These are phyloP conservation scores for Pichia cactophila DNA, from an alignment of 1,139 yeast species.

Conservation along the genomic window DNA sequence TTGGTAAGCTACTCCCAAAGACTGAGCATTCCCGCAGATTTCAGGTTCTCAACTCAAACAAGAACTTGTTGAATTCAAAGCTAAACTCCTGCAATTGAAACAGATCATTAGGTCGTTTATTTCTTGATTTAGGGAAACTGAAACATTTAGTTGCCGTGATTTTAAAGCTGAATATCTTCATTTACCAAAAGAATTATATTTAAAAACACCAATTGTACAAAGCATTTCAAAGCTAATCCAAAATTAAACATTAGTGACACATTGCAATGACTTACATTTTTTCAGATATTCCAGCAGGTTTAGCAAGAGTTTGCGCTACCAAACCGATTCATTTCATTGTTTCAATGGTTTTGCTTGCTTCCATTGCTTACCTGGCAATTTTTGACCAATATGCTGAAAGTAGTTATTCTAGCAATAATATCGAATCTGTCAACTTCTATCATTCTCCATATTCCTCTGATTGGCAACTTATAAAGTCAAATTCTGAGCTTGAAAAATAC, in stretches of 20 bases:
- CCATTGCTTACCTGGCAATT: slow-evolving; percentile 73
- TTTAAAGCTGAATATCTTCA: neutral
- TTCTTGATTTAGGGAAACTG: no score
- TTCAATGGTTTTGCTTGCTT: slow-evolving; percentile 64
- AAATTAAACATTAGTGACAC: neutral
- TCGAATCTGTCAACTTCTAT: slow-evolving; percentile 8
- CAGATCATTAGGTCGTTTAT: neutral
- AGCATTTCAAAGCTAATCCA: neutral
- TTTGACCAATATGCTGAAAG: slow-evolving; percentile 62
- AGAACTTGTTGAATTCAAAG: no score
- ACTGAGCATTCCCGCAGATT: neutral
- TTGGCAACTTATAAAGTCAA: slow-evolving; percentile 9
- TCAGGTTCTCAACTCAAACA: no score
- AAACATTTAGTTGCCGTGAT: no score
- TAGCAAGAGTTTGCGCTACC: slow-evolving; percentile 66
- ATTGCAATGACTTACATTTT: slow-evolving; percentile 16
- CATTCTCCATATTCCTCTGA: slow-evolving; percentile 4
- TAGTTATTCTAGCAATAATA: slow-evolving; percentile 12
- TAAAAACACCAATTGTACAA: neutral
- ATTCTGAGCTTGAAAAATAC: slow-evolving; percentile 6
- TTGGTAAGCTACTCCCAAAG: neutral
- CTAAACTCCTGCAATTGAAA: no score
- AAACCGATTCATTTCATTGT: slow-evolving; percentile 88
- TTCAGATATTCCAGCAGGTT: slow-evolving; percentile 29
- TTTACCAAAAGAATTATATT: neutral